Evolutionary conservation across 495 filamentous ascomycete genomes (phyloP), one percentile per base, ranked within the genome.

Genomic region (Pyrenula massariospora): DNA sequence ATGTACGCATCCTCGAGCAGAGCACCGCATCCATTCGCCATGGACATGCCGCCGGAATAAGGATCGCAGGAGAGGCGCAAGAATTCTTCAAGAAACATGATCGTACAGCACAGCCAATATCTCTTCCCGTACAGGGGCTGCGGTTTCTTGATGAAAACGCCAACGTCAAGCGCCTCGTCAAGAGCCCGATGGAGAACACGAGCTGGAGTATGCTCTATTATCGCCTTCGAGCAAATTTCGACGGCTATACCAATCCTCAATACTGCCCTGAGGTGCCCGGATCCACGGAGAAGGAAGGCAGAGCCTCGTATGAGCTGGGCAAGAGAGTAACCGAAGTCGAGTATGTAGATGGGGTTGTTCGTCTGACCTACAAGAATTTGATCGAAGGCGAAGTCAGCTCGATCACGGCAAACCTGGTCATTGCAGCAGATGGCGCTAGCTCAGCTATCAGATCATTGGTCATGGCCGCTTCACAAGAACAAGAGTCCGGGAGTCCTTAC

Each of bases 171-270:
- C 42, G 19, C 5, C 15, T 19, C 15, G 19, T 42, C 12, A 49
- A 57, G n/a, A 2, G 11, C 23, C 31, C 56, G 15, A 25, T 65
- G 52, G 22, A 49, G 24, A 50, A 62, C n/a, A 64, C 65, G 1
- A 66, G 57, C 54, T 69, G 65, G 66, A 59, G 63, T 24, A 53
- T 59, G 22, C 53, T 66, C 2, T 67, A 69, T 54, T 64, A 60
- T 25, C 60, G 58, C 1, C 55, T 66, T 11, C 57, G 63, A 24
- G 62, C 65, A 10, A 59, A 58, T 15, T 68, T 66, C 25, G 65
- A 69, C 51, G 58, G 55, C 15, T 57, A 58, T 1, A 62, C 23
- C 52, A 15, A 66, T 59, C 31, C 31, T 53, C 12, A 53, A 8
- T 60, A 53, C 23, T 60, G 56, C 23, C 62, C 62, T 12, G 10